Conservation (phyloP, 805 yeast species). For the Kuraishia floccosa region DNA sequence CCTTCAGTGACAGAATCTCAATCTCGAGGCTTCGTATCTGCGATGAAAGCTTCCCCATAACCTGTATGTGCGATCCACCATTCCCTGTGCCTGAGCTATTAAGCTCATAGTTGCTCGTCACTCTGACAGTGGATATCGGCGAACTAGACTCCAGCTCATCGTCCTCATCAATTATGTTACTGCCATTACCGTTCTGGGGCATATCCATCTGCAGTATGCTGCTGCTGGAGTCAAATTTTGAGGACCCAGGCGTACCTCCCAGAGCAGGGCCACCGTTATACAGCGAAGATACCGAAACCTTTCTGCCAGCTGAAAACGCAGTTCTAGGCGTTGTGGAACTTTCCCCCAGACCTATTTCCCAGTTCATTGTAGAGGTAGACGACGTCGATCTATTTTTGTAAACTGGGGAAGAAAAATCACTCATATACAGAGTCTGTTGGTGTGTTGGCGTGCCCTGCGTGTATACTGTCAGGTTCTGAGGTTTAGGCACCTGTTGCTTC, state of each 20-base stretch:
- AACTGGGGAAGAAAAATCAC: slow-evolving; percentile 16
- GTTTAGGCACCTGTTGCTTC: too few relatives aligned
- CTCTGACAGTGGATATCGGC: slow-evolving; percentile 7
- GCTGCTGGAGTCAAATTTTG: slow-evolving; percentile 1
- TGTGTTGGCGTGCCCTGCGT: too few relatives aligned
- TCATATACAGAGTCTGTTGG: slow-evolving; percentile 13
- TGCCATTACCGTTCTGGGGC: background rate
- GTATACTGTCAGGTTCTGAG: too few relatives aligned
- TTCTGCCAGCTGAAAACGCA: background rate
- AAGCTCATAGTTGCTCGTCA: slow-evolving; percentile 1
- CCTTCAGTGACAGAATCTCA: slow-evolving; percentile 55
- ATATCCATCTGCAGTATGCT: background rate
- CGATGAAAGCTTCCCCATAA: slow-evolving; percentile 64
- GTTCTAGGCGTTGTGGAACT: slow-evolving; percentile 33
- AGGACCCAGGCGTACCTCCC: background rate
- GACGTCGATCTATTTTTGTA: slow-evolving; percentile 12
- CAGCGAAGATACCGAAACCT: slow-evolving; percentile 1
- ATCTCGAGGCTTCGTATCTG: slow-evolving; percentile 73
- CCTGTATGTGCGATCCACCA: slow-evolving; percentile 33
- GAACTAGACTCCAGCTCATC: slow-evolving; percentile 5
- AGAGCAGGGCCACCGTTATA: background rate
- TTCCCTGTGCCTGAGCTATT: slow-evolving; percentile 1
- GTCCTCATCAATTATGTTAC: background rate
- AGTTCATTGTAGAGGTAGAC: slow-evolving; percentile 13
- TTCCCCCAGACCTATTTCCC: slow-evolving; percentile 33